Percentiles rank a stretch among this genome's conserved stretches.
Evolutionary conservation across 2,329 filamentous ascomycete genomes (phyloP).

Genomic region (Paradendryphiella salina): DNA sequence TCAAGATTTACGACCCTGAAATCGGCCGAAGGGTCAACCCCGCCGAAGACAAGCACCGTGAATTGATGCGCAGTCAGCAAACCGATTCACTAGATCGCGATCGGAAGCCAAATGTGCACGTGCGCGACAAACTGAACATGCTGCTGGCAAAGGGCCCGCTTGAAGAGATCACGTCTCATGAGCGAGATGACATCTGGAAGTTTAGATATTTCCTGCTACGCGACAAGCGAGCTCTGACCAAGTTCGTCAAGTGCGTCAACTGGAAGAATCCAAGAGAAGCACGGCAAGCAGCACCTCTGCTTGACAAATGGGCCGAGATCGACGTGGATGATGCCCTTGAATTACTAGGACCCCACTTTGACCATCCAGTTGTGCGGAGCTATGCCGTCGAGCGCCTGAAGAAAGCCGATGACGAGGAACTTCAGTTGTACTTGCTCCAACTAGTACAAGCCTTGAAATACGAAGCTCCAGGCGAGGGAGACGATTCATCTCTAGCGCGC

Average conservation of each 20-base stretch:
- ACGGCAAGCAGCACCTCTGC: constrained; percentile 83
- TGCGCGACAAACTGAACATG: constrained; percentile 86
- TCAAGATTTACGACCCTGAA: constrained; percentile 92
- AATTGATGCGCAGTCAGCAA: constrained; percentile 86
- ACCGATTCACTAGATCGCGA: constrained; percentile 95
- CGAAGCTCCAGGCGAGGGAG: constrained; percentile 58
- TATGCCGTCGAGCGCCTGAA: constrained; percentile 91
- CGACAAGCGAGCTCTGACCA: constrained; percentile 85
- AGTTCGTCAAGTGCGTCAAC: constrained; percentile 96
- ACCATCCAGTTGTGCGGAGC: constrained; percentile 82
- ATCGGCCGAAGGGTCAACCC: constrained; percentile 88
- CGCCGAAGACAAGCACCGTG: constrained; percentile 90
- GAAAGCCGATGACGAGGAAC: constrained; percentile 89
- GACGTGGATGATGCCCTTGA: constrained; percentile 96
- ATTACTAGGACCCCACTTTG: constrained; percentile 87
- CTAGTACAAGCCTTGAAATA: constrained; percentile 92
- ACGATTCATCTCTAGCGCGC: constrained; percentile 82
- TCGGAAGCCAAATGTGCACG: constrained; percentile 92
- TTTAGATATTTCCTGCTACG: constrained; percentile 92
- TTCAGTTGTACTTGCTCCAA: constrained; percentile 88
- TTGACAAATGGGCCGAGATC: constrained; percentile 93
- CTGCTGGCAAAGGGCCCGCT: constrained; percentile 94
- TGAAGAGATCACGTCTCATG: constrained; percentile 81
- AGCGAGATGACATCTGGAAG: constrained; percentile 96
- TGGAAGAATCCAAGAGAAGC: constrained; percentile 87